A percentile compares a stretch with the other conserved stretches of the same genome.
Evolutionary conservation across 768 basidiomycete species (phyloP).

Genomic region (Arthromyces matolae): DNA sequence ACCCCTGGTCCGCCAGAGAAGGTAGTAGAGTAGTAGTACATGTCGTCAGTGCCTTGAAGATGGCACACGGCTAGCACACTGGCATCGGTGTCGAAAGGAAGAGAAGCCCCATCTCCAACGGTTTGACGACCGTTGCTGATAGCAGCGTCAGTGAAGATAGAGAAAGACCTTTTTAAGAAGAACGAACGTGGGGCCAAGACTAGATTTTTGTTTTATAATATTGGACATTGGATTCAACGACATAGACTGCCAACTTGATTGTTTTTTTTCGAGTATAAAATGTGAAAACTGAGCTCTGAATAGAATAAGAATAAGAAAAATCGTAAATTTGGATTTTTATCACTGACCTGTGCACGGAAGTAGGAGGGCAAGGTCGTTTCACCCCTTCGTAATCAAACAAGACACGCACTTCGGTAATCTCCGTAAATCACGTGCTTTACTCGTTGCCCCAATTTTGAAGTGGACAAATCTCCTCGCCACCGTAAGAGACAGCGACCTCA

Average conservation of each 20-base stretch:
- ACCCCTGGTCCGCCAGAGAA: slow-evolving; percentile 94
- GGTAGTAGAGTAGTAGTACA: slow-evolving; percentile 91
- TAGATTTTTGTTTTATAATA: slow-evolving; percentile 76
- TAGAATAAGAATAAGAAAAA: no score
- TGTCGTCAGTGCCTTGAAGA: slow-evolving; percentile 72
- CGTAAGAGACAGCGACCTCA: slow-evolving; percentile 37
- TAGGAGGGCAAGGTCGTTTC: slow-evolving; percentile 10
- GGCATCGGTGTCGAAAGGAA: slow-evolving; percentile 70
- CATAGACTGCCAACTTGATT: slow-evolving; percentile 86
- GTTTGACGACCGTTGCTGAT: slow-evolving; percentile 89
- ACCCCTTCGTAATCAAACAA: slow-evolving; percentile 15
- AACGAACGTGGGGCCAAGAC: slow-evolving; percentile 90
- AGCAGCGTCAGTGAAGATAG: slow-evolving; percentile 10
- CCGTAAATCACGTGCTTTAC: slow-evolving; percentile 14
- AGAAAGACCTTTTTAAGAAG: background rate
- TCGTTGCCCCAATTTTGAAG: slow-evolving; percentile 14
- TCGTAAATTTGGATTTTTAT: no score
- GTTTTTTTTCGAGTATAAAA: no score
- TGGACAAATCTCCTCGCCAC: slow-evolving; percentile 28
- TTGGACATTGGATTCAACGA: slow-evolving; percentile 70
- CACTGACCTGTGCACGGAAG: slow-evolving; percentile 11
- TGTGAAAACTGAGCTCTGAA: no score
- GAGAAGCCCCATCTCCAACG: slow-evolving; percentile 96
- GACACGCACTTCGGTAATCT: slow-evolving; percentile 10
- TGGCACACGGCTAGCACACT: slow-evolving; percentile 86